Evolutionary conservation across 257 asterid species (phyloP).

Genomic region (Lycium barbarum): DNA sequence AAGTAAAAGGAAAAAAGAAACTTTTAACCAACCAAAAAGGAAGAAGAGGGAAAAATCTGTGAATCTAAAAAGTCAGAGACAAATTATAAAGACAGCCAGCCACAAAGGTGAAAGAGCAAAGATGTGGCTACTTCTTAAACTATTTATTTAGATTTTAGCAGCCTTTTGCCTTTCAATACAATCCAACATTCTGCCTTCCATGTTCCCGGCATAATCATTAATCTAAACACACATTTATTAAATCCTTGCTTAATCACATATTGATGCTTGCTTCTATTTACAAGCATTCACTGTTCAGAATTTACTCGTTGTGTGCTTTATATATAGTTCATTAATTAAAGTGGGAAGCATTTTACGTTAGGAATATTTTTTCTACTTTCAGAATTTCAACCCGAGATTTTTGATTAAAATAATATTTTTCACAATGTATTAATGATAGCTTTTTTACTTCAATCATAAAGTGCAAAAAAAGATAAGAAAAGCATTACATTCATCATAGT

Average conservation of each 20-base stretch:
- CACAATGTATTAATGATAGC: no score
- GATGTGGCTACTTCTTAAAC: background rate
- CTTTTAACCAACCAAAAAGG: background rate
- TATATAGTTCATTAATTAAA: no score
- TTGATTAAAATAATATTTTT: no score
- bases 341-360: no score
- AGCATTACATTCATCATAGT: constrained; percentile 8
- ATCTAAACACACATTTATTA: background rate
- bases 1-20: no score
- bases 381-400: no score
- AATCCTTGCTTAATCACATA: background rate
- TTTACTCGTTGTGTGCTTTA: no score
- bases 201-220: constrained; percentile 29
- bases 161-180: background rate
- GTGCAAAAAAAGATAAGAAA: background rate
- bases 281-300: no score
- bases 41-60: background rate
- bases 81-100: background rate
- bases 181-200: background rate
- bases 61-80: background rate
- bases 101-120: background rate
- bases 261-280: no score
- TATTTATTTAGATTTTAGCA: background rate
- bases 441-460: background rate
- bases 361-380: no score